These are phyloP conservation scores for Mycena venus DNA, from an alignment of 768 basidiomycete species.

Conservation along the genomic window DNA sequence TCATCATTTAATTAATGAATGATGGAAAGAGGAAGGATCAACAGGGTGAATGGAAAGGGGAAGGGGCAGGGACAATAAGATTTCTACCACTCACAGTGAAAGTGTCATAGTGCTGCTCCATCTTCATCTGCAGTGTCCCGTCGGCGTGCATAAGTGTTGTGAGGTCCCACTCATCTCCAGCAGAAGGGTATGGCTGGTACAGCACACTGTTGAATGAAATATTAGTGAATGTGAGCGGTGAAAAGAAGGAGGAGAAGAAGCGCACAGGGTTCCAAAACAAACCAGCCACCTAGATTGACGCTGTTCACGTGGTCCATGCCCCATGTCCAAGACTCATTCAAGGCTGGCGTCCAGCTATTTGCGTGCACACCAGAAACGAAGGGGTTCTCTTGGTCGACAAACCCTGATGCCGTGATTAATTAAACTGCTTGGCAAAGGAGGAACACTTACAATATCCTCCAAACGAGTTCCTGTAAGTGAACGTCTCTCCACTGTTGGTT, in stretches of 20 bases:
- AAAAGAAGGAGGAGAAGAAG: no score
- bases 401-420: slow-evolving; percentile 38
- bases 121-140: slow-evolving; percentile 60
- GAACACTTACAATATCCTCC: slow-evolving; percentile 17
- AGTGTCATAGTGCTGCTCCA: slow-evolving; percentile 86
- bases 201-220: slow-evolving; percentile 51
- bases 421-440: neutral
- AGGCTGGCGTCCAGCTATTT: slow-evolving; percentile 71
- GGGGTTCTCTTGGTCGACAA: slow-evolving; percentile 64
- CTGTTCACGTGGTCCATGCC: slow-evolving; percentile 57
- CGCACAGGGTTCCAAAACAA: slow-evolving; percentile 67
- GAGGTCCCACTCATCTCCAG: slow-evolving; percentile 83
- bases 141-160: slow-evolving; percentile 74
- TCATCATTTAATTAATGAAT: neutral
- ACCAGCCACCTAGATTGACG: slow-evolving; percentile 76
- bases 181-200: slow-evolving; percentile 73
- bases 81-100: slow-evolving; percentile 38
- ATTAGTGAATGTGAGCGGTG: neutral
- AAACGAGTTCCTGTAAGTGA: slow-evolving; percentile 11
- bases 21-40: neutral
- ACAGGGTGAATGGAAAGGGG: neutral
- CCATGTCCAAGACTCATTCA: slow-evolving; percentile 71
- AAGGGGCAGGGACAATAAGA: neutral
- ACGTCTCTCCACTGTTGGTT: neutral
- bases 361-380: slow-evolving; percentile 63